Conservation (phyloP, 164 flowering plant species). For the Euptelea pleiosperma region DNA sequence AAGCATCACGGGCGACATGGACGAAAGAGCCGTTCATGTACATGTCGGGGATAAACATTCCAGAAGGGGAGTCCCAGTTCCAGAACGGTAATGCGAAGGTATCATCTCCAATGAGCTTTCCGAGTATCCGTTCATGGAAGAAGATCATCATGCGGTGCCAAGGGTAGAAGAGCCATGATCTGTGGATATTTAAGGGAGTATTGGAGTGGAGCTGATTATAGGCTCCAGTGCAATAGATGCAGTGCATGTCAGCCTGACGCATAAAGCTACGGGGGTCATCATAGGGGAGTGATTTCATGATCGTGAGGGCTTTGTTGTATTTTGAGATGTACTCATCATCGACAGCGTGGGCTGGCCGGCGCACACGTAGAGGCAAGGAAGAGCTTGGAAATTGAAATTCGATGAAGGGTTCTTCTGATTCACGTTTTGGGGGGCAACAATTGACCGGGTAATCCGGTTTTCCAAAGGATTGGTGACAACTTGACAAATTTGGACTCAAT, state of each 20-base stretch:
- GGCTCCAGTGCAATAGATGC: slow-evolving; percentile 29
- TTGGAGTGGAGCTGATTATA: slow-evolving; percentile 36
- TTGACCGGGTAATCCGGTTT: slow-evolving; percentile 15
- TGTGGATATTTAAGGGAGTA: slow-evolving; percentile 24
- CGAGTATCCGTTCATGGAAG: slow-evolving; percentile 28
- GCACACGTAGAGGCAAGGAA: slow-evolving; percentile 30
- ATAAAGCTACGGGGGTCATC: slow-evolving; percentile 21
- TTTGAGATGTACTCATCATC: slow-evolving; percentile 43
- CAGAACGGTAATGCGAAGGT: slow-evolving; percentile 29
- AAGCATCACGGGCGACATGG: slow-evolving; percentile 13
- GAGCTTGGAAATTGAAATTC: slow-evolving; percentile 47
- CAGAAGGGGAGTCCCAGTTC: slow-evolving; percentile 28
- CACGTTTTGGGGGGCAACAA: slow-evolving; percentile 58
- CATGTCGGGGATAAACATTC: slow-evolving; percentile 24
- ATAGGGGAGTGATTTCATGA: slow-evolving; percentile 23
- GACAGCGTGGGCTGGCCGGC: slow-evolving; percentile 57
- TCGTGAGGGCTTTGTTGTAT: slow-evolving; percentile 36
- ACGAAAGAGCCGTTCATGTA: slow-evolving; percentile 16
- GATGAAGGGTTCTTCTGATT: slow-evolving; percentile 21
- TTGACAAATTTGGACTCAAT: slow-evolving; percentile 19
- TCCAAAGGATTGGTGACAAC: slow-evolving; percentile 18
- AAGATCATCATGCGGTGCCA: slow-evolving; percentile 26
- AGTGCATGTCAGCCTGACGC: slow-evolving; percentile 29
- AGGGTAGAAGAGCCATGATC: slow-evolving; percentile 31
- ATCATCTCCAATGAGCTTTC: slow-evolving; percentile 24